Percentiles rank a stretch among this genome's conserved stretches.
Evolutionary conservation across 2,329 filamentous ascomycete species (phyloP).

Genomic region (Aureobasidium namibiae): DNA sequence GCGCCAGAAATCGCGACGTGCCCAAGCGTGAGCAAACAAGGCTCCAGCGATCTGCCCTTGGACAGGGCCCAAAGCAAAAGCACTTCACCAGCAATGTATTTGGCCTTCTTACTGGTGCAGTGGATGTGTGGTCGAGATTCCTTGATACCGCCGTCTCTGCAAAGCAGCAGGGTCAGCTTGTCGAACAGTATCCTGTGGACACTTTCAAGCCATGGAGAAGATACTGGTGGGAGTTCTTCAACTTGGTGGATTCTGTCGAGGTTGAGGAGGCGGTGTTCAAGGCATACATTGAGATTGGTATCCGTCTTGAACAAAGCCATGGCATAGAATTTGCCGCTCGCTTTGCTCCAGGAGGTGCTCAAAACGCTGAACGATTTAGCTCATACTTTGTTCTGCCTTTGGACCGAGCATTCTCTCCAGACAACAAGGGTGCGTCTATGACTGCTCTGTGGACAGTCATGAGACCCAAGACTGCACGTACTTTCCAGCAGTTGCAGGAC

Average conservation of each 20-base stretch:
- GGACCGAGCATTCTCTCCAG: constrained; percentile 1
- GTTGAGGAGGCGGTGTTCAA: constrained; percentile 49
- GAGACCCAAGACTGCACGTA: constrained; percentile 49
- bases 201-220: constrained; percentile 23
- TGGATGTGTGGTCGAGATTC: constrained; percentile 3
- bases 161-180: background rate
- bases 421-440: constrained; percentile 13
- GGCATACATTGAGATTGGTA: constrained; percentile 39
- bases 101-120: background rate
- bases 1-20: background rate
- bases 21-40: constrained; percentile 15
- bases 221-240: constrained; percentile 44
- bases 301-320: background rate
- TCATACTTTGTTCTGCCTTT: constrained; percentile 4
- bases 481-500: constrained; percentile 28
- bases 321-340: constrained; percentile 1
- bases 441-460: constrained; percentile 50
- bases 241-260: constrained; percentile 31
- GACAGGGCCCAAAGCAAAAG: constrained; percentile 16
- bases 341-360: background rate
- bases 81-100: constrained; percentile 1
- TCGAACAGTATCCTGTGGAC: background rate
- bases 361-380: background rate
- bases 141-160: background rate
- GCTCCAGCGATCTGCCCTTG: constrained; percentile 18